phyloP scores from a whole-genome alignment of 164 flowering plant species.

The Warburgia ugandensis region DNA sequence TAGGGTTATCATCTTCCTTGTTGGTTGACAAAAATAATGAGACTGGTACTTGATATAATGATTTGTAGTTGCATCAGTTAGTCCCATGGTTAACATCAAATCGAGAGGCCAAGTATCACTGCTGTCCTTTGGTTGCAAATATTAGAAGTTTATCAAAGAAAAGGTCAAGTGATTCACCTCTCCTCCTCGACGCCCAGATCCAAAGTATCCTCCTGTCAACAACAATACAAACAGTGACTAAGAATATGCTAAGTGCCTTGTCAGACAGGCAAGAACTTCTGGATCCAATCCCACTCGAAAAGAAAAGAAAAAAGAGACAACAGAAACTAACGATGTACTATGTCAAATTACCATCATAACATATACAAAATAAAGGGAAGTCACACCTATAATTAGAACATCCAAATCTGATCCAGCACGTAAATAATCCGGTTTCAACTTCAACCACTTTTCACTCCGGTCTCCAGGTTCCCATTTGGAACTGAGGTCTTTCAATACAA shows the following conservation, averaged over 20 bases:
- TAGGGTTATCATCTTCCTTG: no score
- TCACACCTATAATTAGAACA: conserved; percentile 80
- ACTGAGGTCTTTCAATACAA: conserved; percentile 80
- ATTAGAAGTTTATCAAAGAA: background rate
- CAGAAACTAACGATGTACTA: background rate
- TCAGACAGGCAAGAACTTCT: background rate
- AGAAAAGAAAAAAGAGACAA: background rate
- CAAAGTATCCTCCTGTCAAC: conserved; percentile 86
- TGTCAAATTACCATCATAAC: background rate
- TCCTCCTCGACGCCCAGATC: conserved; percentile 96
- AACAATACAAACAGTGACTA: conserved; percentile 1
- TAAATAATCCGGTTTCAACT: conserved; percentile 90
- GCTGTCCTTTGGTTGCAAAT: no score
- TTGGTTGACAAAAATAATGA: no score
- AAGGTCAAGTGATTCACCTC: conserved; percentile 34
- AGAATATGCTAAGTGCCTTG: no score
- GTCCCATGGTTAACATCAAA: no score
- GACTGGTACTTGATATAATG: no score
- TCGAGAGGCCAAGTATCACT: no score
- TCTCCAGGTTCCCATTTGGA: conserved; percentile 99
- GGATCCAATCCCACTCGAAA: background rate
- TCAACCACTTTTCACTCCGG: conserved; percentile 95
- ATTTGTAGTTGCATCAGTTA: no score
- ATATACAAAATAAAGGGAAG: background rate
- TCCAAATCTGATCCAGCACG: conserved; percentile 87